A percentile compares a stretch with the other conserved stretches of the same genome.
phyloP scores from a whole-genome alignment of 805 yeast species.

The Pichia rugopelliculosa region DNA sequence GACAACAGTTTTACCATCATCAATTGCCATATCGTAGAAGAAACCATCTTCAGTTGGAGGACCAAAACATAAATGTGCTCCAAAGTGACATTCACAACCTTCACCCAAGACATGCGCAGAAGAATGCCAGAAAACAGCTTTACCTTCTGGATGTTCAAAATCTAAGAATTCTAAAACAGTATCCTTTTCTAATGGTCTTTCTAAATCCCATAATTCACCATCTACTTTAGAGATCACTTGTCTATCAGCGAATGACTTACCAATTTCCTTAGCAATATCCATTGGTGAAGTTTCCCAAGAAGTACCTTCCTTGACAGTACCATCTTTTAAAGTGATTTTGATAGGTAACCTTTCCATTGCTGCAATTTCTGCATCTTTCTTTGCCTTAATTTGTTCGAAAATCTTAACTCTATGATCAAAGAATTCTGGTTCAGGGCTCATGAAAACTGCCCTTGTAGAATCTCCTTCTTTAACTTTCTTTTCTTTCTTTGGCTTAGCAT shows the following conservation, averaged over 20 bases:
- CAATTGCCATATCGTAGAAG: conserved; percentile 91
- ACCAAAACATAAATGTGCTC: conserved; percentile 88
- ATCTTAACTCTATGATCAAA: conserved; percentile 70
- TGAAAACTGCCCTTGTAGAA: conserved; percentile 34
- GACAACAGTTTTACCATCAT: conserved; percentile 66
- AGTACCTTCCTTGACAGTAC: conserved; percentile 66
- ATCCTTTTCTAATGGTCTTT: conserved; percentile 80
- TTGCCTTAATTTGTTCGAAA: conserved; percentile 73
- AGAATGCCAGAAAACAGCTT: conserved; percentile 96
- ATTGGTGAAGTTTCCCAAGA: conserved; percentile 89
- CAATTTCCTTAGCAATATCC: conserved; percentile 74
- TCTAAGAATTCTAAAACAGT: conserved; percentile 73
- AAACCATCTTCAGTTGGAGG: conserved; percentile 98
- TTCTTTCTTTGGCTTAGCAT: conserved; percentile 11
- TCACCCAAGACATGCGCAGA: conserved; percentile 98
- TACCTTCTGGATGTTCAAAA: conserved; percentile 91
- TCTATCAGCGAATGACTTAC: conserved; percentile 82
- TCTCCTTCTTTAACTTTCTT: conserved; percentile 28
- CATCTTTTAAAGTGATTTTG: conserved; percentile 80
- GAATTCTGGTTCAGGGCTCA: conserved; percentile 79
- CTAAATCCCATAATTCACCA: conserved; percentile 90
- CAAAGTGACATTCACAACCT: conserved; percentile 93
- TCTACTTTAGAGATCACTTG: conserved; percentile 87
- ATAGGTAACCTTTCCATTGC: conserved; percentile 51
- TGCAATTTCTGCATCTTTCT: conserved; percentile 67